Conservation (phyloP, 164 flowering plant genomes). For the Piper longum region DNA sequence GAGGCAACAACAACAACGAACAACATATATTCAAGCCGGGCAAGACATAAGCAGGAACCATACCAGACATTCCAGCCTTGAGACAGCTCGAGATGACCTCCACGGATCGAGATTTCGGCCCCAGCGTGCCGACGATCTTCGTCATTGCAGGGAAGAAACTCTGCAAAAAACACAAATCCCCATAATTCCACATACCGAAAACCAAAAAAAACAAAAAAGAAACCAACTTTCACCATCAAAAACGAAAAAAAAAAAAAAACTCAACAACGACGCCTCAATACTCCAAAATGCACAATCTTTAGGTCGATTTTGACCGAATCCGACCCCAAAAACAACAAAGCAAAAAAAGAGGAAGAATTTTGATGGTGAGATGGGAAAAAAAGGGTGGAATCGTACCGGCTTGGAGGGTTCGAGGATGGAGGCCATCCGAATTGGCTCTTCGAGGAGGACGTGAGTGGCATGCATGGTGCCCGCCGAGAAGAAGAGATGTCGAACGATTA, state of each 20-base stretch:
- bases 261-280: not conserved
- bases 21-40: not conserved
- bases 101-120: slow-evolving; percentile 67
- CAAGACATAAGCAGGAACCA: not conserved
- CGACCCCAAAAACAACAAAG: not conserved
- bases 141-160: slow-evolving; percentile 77
- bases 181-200: not conserved
- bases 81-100: slow-evolving; percentile 70
- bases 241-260: not conserved
- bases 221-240: not conserved
- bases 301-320: not conserved
- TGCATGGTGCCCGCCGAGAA: slow-evolving; percentile 30
- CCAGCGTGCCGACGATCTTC: slow-evolving; percentile 83
- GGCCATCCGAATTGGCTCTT: slow-evolving; percentile 95
- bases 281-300: not conserved
- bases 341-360: not conserved
- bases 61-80: slow-evolving; percentile 97
- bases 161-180: slow-evolving; percentile 18
- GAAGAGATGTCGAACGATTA: slow-evolving; percentile 7
- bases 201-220: not conserved
- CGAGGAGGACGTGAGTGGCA: slow-evolving; percentile 67
- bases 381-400: slow-evolving; percentile 20
- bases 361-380: not conserved
- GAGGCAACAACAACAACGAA: not conserved
- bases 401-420: slow-evolving; percentile 88